These are phyloP conservation scores for Pseudomonodictys pantanalensis DNA, from an alignment of 495 filamentous ascomycete species.

Conservation along the genomic window DNA sequence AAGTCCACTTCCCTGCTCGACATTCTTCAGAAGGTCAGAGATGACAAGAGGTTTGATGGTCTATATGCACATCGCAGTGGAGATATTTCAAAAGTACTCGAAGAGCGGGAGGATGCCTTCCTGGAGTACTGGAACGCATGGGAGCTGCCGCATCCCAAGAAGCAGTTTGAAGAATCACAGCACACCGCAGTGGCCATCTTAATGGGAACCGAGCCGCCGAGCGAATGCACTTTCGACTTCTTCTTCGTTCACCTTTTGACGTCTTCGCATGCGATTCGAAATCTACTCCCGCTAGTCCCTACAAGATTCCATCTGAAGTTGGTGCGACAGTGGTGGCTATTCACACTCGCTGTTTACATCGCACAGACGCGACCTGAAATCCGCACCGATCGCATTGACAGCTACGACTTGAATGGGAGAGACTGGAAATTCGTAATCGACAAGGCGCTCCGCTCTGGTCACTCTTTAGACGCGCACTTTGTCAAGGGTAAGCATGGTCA, in stretches of 20 bases:
- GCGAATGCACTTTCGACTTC: constrained; percentile 70
- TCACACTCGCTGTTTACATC: constrained; percentile 74
- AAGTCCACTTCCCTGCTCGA: constrained; percentile 58
- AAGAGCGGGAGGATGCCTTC: constrained; percentile 63
- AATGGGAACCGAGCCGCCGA: constrained; percentile 56
- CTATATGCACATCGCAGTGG: constrained; percentile 58
- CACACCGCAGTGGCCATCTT: constrained; percentile 71
- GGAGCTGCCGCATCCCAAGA: constrained; percentile 60
- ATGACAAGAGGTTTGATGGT: constrained; percentile 56
- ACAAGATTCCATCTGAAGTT: constrained; percentile 66
- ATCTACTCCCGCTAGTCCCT: constrained; percentile 77
- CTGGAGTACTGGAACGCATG: constrained; percentile 88
- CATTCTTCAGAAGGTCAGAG: constrained; percentile 58
- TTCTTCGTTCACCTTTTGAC: constrained; percentile 80
- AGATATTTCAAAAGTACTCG: constrained; percentile 61
- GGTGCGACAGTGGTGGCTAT: constrained; percentile 83
- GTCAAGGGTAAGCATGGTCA: constrained; percentile 58
- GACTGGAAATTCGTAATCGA: constrained; percentile 74
- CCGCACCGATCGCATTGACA: constrained; percentile 58
- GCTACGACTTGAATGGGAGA: constrained; percentile 59
- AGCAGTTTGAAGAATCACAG: constrained; percentile 75
- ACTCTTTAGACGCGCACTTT: constrained; percentile 72
- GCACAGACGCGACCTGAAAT: constrained; percentile 69
- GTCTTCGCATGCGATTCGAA: constrained; percentile 80
- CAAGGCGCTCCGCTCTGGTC: constrained; percentile 61